Conservation (phyloP, 2,329 filamentous ascomycete species). For the Trichoderma asperellum region DNA sequence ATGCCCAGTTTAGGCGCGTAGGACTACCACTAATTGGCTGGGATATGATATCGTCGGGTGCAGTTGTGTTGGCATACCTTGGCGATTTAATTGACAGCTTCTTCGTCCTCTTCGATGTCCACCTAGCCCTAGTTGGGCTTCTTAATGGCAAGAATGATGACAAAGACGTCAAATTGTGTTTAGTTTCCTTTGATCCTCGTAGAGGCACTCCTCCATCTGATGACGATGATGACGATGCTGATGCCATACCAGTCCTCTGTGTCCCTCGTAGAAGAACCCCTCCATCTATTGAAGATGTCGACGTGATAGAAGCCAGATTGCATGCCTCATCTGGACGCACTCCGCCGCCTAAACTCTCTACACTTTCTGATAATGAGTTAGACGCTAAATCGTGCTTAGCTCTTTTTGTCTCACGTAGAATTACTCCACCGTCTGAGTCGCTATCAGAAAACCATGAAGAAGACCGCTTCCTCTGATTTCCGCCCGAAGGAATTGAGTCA, state of each 20-base stretch:
- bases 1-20: background rate
- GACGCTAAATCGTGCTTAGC: background rate
- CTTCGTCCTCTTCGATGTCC: background rate
- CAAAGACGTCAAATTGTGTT: background rate
- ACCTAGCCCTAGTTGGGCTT: background rate
- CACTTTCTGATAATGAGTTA: background rate
- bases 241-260: too few species aligned
- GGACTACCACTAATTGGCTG: background rate
- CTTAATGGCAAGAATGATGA: background rate
- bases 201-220: too few species aligned
- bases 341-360: background rate
- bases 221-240: too few species aligned
- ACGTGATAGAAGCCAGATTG: background rate
- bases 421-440: background rate
- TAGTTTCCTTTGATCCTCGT: too few species aligned
- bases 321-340: background rate
- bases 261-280: too few species aligned
- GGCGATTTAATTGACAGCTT: background rate
- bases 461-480: background rate
- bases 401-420: background rate
- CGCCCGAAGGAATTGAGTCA: background rate
- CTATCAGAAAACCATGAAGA: background rate
- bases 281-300: background rate
- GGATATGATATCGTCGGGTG: background rate
- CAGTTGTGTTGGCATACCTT: background rate